Percentiles rank a stretch among this genome's conserved stretches.
Conservation (phyloP, 805 yeast genomes). For the Sugiyamaella mastotermitis region DNA sequence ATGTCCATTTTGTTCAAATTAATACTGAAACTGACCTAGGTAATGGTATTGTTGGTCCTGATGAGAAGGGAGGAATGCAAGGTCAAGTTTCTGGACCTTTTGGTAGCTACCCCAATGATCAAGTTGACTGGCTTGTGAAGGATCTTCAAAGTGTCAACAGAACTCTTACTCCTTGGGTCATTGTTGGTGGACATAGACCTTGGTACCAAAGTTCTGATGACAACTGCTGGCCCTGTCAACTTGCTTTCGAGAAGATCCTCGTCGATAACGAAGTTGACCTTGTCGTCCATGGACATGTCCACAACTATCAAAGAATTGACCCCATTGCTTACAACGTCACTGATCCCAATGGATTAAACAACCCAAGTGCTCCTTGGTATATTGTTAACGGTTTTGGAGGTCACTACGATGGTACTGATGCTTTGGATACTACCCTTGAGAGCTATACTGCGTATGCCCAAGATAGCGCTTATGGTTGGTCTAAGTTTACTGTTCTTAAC, state of each 20-base stretch:
- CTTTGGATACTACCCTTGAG: slow-evolving; percentile 6
- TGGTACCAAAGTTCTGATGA: slow-evolving; percentile 20
- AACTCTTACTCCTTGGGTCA: slow-evolving; percentile 22
- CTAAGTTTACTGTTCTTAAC: slow-evolving; percentile 23
- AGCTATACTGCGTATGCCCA: slow-evolving; percentile 10
- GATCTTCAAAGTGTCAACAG: slow-evolving; percentile 24
- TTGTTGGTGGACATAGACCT: slow-evolving; percentile 23
- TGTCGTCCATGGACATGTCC: slow-evolving; percentile 21
- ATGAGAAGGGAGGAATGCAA: slow-evolving; percentile 16
- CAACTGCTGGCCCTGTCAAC: slow-evolving; percentile 15
- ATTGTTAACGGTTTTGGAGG: slow-evolving; percentile 25
- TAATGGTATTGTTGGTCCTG: slow-evolving; percentile 18
- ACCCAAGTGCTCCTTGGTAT: slow-evolving; percentile 25
- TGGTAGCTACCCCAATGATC: slow-evolving; percentile 17
- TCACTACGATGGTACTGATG: slow-evolving; percentile 23
- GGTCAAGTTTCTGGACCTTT: slow-evolving; percentile 24
- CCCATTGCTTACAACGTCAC: slow-evolving; percentile 17
- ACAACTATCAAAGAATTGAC: slow-evolving; percentile 18
- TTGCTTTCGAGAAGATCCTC: slow-evolving; percentile 18
- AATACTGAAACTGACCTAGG: slow-evolving; percentile 25
- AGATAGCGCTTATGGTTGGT: slow-evolving; percentile 22
- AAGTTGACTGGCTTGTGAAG: slow-evolving; percentile 23
- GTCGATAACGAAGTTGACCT: slow-evolving; percentile 18
- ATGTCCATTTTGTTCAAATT: slow-evolving; percentile 24
- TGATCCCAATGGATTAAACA: slow-evolving; percentile 24